These are phyloP conservation scores for Tausonia pullulans DNA, from an alignment of 1,284 basidiomycete species.

Conservation along the genomic window DNA sequence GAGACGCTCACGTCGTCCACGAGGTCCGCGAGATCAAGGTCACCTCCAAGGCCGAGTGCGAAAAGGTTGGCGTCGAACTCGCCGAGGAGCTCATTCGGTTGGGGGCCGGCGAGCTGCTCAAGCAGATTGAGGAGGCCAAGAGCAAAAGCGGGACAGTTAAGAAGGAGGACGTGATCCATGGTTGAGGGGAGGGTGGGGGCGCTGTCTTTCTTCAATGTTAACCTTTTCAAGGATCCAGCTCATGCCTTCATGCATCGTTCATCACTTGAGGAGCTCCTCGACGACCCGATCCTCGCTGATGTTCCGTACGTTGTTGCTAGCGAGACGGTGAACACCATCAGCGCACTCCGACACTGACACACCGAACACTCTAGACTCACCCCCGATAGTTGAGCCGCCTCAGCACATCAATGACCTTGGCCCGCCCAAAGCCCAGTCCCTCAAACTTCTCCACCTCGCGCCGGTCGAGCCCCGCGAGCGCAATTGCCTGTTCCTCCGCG, in stretches of 20 bases:
- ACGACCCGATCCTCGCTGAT: conserved; percentile 51
- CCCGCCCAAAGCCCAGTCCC: conserved; percentile 37
- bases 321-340: neutral
- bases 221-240: too few species aligned
- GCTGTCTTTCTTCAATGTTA: neutral
- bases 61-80: neutral
- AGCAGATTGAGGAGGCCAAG: conserved; percentile 10
- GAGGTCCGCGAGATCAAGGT: neutral
- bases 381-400: conserved; percentile 83
- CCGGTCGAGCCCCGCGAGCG: conserved; percentile 39
- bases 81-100: neutral
- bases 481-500: conserved; percentile 24
- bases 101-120: neutral
- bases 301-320: conserved; percentile 46
- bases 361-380: neutral
- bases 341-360: neutral
- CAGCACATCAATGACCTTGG: conserved; percentile 58
- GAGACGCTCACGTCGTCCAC: conserved; percentile 8
- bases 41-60: neutral
- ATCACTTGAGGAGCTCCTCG: conserved; percentile 41
- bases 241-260: neutral
- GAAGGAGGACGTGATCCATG: neutral
- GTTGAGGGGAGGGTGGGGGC: neutral
- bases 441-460: conserved; percentile 38
- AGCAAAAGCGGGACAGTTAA: neutral